Evolutionary conservation across 163 green algal genomes (phyloP), one percentile per base, ranked within the genome.

Genomic region (Scenedesmus sp.): DNA sequence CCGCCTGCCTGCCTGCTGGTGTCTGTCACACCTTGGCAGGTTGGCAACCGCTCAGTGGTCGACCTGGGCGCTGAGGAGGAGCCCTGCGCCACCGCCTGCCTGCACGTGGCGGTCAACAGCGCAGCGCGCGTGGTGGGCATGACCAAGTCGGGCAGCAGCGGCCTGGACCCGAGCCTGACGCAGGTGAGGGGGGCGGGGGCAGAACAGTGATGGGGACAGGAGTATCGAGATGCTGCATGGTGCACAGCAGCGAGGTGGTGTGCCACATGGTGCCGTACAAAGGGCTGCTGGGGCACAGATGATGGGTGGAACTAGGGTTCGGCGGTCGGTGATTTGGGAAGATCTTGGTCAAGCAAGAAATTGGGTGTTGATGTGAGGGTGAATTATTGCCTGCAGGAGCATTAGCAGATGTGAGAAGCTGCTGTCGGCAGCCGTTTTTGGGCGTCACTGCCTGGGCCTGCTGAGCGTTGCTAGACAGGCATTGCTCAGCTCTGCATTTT

Each of bases 21-120:
- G 7, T 42, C 24, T 3, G 18, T 59, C 35, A 33, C 4, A 12
- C 3, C 22, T 2, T 61, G 33, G 76, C 95, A 96, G 95, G 93
- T 96, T 20, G 95, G 93, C 15, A 61, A 80, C 0, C 80, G 85
- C 2, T 94, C 83, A 59, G 94, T 95, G 68, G 91, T 96, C 24
- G 96, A 98, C 87, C 90, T 95, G 15, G 95, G 89, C 3, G 35
- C 81, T 0, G 89, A 94, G 24, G 96, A 98, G 91, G 96, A 98
- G 94, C 91, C 93, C 9, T 96, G 94, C 85, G 85, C 91, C 9
- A 37, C 81, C 0, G 91, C 93, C 0, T 81, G 93, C 3, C 42
- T 97, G 35, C 93, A 96, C 33, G 92, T 96, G 18, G 93, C 94
- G 40, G 95, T 97, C 89, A 87, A 87, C 72, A 26, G 30, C 46